Evolutionary conservation across 2,329 filamentous ascomycete genomes (phyloP), one percentile per base, ranked within the genome.

Genomic region (Sporothrix variecibatus): DNA sequence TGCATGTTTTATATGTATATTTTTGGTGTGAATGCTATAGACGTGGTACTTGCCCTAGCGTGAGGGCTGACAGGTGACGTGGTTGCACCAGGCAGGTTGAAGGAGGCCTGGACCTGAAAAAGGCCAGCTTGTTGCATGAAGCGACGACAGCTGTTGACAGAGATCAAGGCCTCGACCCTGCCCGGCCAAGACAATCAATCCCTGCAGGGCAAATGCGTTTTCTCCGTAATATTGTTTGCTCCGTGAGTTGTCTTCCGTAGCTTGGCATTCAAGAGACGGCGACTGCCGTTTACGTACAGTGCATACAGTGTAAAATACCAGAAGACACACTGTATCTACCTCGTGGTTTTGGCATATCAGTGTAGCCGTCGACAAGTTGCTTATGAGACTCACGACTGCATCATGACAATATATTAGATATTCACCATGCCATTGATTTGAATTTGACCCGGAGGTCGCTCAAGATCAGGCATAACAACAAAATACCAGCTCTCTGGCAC

Each of bases 41-140:
- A 15, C 12, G 6, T 3, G 38, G 38, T 67, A 67, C 62, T 6
- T 67, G 15, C 4, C 23, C 31, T 67, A 67, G 62, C 38, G 38
- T 23, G 62, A 7, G n/a, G n/a, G 62, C 38, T 67, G n/a, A 43
- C 43, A 68, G n/a, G 43, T 68, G 43, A 67, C 64, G n/a, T 64
- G 60, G 34, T 43, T 43, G 38, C 34, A 43, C 34, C 8, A 26
- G 5, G 20, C 60, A 43, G 17, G 0, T 20, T 38, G 60, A 34
- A 38, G 12, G 26, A 34, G 26, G 56, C 56, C 26, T 26, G 51
- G 31, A 20, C 28, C 20, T 38, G 58, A 28, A 20, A 62, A 38
- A 38, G 20, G 58, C 58, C 58, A 38, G 31, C 31, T 62, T 62
- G 34, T 43, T 65, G 60, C 60, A 43, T 40, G 60, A 43, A 43